Percentiles rank a stretch among this genome's conserved stretches.
These are phyloP conservation scores for Pharnaceum exiguum DNA, from an alignment of 148 eudicot genomes.

Conservation along the genomic window DNA sequence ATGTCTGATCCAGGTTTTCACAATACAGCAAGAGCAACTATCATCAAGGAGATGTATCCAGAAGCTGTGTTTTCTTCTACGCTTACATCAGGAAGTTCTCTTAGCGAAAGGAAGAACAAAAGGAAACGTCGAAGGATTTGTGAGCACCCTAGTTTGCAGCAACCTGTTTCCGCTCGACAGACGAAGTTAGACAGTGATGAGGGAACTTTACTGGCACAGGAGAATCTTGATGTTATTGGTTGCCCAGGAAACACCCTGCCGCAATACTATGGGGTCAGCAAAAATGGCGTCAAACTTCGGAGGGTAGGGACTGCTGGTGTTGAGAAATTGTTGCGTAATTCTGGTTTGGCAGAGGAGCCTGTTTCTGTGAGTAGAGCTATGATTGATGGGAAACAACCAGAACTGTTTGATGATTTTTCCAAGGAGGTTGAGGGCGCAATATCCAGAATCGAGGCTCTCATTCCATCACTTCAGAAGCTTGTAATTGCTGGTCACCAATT, in stretches of 20 bases:
- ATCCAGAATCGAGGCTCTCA: conserved; percentile 34
- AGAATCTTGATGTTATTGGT: conserved; percentile 4
- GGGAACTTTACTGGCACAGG: not conserved
- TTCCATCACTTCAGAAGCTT: conserved; percentile 31
- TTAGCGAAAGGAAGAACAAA: conserved; percentile 13
- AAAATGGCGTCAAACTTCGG: not conserved
- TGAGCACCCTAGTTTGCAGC: conserved; percentile 9
- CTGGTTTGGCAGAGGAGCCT: not conserved
- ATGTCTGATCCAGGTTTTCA: too few species aligned
- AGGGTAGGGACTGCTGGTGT: not conserved
- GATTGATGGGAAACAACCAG: conserved; percentile 1
- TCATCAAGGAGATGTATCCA: not conserved
- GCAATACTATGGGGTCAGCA: not conserved
- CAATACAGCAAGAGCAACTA: not conserved
- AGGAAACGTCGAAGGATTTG: conserved; percentile 26
- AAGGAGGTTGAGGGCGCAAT: conserved; percentile 42
- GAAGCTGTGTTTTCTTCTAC: not conserved
- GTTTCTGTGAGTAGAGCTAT: not conserved
- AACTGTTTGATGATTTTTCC: conserved; percentile 19
- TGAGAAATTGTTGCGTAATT: conserved; percentile 1
- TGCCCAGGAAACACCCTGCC: conserved; percentile 1
- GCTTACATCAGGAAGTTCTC: conserved; percentile 8
- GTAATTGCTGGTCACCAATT: too few species aligned
- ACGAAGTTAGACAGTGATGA: not conserved
- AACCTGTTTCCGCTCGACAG: conserved; percentile 5